phyloP scores from a whole-genome alignment of 305 asterid species.

The Fraxinus nigra region DNA sequence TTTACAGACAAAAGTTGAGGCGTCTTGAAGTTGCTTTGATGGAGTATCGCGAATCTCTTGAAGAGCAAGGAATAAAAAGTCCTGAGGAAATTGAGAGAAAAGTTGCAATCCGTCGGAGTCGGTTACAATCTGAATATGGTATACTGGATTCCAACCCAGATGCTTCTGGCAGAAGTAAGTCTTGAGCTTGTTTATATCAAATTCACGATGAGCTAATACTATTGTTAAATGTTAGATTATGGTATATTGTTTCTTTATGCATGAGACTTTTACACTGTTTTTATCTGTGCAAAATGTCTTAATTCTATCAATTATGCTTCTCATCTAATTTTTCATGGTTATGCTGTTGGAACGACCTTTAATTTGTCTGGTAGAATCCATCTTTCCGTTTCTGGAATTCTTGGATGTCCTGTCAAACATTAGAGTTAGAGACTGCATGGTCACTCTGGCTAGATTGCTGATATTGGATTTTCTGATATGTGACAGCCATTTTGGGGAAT shows the following conservation, averaged over 20 bases:
- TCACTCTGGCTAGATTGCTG: background rate
- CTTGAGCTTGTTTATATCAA: background rate
- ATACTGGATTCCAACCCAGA: conserved; percentile 53
- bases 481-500: background rate
- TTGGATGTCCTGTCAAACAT: background rate
- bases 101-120: conserved; percentile 62
- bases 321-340: background rate
- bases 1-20: conserved; percentile 77
- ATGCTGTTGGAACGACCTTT: background rate
- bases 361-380: background rate
- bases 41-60: conserved; percentile 92
- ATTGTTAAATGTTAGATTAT: background rate
- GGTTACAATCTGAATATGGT: conserved; percentile 69
- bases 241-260: background rate
- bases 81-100: conserved; percentile 75
- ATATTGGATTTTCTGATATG: background rate
- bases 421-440: background rate
- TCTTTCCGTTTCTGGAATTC: background rate
- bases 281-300: background rate
- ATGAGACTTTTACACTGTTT: background rate
- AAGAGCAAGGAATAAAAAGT: conserved; percentile 63
- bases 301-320: background rate
- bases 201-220: background rate
- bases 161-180: conserved; percentile 62
- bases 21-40: conserved; percentile 81